phyloP scores from a whole-genome alignment of 257 asterid genomes.

The Osmanthus fragrans region DNA sequence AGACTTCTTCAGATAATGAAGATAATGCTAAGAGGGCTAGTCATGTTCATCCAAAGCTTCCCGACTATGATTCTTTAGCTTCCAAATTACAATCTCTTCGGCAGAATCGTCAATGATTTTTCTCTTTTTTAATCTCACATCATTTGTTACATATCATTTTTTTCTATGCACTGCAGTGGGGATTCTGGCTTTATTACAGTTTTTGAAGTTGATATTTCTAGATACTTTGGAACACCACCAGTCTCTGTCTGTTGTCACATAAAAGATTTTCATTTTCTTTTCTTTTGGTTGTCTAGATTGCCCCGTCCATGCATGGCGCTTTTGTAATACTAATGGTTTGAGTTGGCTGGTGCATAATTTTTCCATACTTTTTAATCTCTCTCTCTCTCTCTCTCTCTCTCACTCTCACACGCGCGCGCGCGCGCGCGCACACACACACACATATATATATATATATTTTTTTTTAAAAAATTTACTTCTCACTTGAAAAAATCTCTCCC shows the following conservation, averaged over 20 bases:
- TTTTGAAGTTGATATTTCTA: slow-evolving; percentile 11
- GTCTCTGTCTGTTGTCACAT: background rate
- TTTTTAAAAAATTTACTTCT: no score
- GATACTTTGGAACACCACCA: background rate
- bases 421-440: no score
- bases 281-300: background rate
- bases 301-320: background rate
- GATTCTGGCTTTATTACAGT: slow-evolving; percentile 14
- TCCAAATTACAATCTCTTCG: slow-evolving; percentile 51
- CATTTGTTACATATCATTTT: background rate
- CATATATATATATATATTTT: no score
- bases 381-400: no score
- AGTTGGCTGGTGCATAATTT: no score
- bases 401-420: no score
- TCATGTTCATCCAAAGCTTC: slow-evolving; percentile 92
- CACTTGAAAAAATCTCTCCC: no score
- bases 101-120: slow-evolving; percentile 32
- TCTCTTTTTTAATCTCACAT: slow-evolving; percentile 7
- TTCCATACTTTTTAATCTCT: no score
- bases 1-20: slow-evolving; percentile 31
- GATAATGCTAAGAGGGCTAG: slow-evolving; percentile 57
- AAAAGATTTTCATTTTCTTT: slow-evolving; percentile 1
- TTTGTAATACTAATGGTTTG: no score
- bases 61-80: slow-evolving; percentile 65
- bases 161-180: background rate